Conservation (phyloP, 2,329 filamentous ascomycete genomes). For the Trichoderma brevicompactum region DNA sequence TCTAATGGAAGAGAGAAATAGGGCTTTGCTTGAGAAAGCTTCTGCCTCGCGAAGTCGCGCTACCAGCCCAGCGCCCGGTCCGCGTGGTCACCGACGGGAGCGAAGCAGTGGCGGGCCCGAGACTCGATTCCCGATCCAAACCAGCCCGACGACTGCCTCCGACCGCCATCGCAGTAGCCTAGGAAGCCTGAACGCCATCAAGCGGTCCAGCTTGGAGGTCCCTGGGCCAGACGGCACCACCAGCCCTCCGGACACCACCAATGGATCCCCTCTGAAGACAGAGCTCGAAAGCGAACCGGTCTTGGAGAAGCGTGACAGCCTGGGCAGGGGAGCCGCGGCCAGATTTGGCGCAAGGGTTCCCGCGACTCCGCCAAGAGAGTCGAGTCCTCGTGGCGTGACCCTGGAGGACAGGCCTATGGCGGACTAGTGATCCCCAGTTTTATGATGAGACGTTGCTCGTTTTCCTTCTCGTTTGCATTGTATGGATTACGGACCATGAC, state of each 20-base stretch:
- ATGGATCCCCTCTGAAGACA: constrained; percentile 44
- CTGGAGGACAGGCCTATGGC: constrained; percentile 59
- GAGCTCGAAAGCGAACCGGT: constrained; percentile 31
- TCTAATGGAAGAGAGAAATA: constrained; percentile 90
- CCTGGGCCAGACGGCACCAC: constrained; percentile 60
- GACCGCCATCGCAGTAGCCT: constrained; percentile 58
- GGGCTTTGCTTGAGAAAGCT: constrained; percentile 73
- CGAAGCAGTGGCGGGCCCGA: constrained; percentile 73
- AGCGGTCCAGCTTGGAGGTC: constrained; percentile 79
- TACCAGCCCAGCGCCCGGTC: constrained; percentile 70
- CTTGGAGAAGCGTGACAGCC: constrained; percentile 66
- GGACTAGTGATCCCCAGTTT: constrained; percentile 43
- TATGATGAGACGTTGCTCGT: background rate
- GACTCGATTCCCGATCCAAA: constrained; percentile 83
- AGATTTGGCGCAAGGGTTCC: constrained; percentile 54
- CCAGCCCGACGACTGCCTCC: constrained; percentile 62
- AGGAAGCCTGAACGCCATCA: constrained; percentile 55
- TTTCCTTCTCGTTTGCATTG: constrained; percentile 26
- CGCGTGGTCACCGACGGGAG: constrained; percentile 73
- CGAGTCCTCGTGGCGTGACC: constrained; percentile 50
- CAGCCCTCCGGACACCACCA: constrained; percentile 48
- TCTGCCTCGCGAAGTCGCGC: constrained; percentile 70
- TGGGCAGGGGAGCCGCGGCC: constrained; percentile 53
- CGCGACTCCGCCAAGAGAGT: constrained; percentile 40
- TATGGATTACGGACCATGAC: constrained; percentile 31